Evolutionary conservation across 129 eudicot species (phyloP).

Genomic region (Lactuca sativa): DNA sequence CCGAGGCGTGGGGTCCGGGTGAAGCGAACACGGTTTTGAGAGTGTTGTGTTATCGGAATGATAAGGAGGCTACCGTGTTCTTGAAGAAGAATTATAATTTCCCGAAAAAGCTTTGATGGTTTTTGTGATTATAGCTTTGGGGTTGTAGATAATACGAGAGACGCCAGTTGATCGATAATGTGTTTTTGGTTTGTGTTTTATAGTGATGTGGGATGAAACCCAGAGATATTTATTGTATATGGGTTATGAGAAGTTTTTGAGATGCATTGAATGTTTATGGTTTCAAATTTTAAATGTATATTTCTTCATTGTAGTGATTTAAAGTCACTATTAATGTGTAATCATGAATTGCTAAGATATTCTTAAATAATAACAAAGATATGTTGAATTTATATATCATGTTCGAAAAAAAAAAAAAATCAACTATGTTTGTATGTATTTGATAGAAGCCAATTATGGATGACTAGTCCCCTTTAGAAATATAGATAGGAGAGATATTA

Average conservation of each 20-base stretch:
- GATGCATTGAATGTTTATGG: not conserved
- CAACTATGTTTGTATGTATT: no score
- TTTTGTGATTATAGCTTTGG: slow-evolving; percentile 3
- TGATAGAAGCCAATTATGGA: no score
- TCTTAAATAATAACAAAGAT: not conserved
- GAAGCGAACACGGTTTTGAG: slow-evolving; percentile 76
- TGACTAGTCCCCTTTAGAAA: no score
- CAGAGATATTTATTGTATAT: not conserved
- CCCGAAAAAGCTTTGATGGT: slow-evolving; percentile 51
- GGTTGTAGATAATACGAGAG: slow-evolving; percentile 26
- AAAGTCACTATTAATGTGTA: no score
- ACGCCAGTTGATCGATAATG: not conserved
- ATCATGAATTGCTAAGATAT: no score
- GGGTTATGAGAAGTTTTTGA: slow-evolving; percentile 14
- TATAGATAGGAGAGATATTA: no score
- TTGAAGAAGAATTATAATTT: slow-evolving; percentile 65
- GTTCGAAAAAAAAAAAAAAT: no score
- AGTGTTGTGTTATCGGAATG: slow-evolving; percentile 72
- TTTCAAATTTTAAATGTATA: not conserved
- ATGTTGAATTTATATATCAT: not conserved
- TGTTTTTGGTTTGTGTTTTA: slow-evolving; percentile 20
- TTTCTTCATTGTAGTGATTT: no score
- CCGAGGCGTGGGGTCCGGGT: slow-evolving; percentile 62
- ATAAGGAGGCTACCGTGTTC: slow-evolving; percentile 64
- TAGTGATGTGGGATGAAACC: slow-evolving; percentile 16